phyloP scores from a whole-genome alignment of 1,284 basidiomycete genomes.

The Serendipita sp. region DNA sequence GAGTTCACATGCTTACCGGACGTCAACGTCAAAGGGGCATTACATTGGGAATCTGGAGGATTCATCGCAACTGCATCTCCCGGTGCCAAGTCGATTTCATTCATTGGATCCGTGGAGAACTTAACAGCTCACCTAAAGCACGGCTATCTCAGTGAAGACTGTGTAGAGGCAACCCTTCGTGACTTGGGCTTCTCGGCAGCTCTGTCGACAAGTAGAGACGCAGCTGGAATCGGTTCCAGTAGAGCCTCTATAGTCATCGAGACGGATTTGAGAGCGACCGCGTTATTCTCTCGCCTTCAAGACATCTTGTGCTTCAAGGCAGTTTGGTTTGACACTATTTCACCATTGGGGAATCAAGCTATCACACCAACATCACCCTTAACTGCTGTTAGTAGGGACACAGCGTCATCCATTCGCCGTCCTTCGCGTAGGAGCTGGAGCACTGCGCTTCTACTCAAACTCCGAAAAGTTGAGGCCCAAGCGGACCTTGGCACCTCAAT shows the following conservation, averaged over 20 bases:
- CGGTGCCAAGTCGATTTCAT: conserved; percentile 49
- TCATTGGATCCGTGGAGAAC: conserved; percentile 67
- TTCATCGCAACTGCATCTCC: conserved; percentile 68
- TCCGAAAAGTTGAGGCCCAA: conserved; percentile 57
- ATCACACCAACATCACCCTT: conserved; percentile 15
- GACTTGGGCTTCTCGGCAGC: conserved; percentile 57
- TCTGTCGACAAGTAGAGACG: conserved; percentile 39
- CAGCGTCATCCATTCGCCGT: conserved; percentile 6
- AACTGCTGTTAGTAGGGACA: conserved; percentile 12
- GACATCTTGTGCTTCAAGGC: conserved; percentile 82
- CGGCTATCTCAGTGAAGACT: conserved; percentile 67
- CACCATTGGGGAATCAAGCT: conserved; percentile 41
- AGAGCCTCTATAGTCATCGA: conserved; percentile 58
- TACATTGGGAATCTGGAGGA: conserved; percentile 86
- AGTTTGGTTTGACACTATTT: conserved; percentile 77
- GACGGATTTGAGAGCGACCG: conserved; percentile 58
- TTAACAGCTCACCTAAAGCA: conserved; percentile 67
- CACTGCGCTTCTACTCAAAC: conserved; percentile 49
- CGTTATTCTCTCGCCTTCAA: conserved; percentile 68
- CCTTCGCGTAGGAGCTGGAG: conserved; percentile 34
- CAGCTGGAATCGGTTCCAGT: conserved; percentile 28
- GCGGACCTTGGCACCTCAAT: conserved; percentile 69
- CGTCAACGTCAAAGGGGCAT: conserved; percentile 71
- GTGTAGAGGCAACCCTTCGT: conserved; percentile 49
- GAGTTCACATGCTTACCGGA: conserved; percentile 77